phyloP scores from a whole-genome alignment of 805 yeast genomes.

The Suhomyces pyralidae region DNA sequence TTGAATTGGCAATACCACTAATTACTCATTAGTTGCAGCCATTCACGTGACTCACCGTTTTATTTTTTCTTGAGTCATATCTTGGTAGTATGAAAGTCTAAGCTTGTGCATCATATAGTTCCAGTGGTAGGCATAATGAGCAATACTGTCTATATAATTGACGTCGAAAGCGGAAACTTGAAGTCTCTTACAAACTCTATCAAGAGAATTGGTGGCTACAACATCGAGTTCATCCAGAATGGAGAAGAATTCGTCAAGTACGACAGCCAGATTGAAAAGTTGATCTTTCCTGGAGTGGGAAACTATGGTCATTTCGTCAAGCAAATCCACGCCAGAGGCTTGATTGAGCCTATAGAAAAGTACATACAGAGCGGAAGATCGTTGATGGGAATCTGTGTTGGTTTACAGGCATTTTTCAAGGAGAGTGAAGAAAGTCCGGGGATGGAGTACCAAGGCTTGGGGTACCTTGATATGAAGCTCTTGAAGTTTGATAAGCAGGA shows the following conservation, averaged over 20 bases:
- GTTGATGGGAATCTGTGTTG: constrained; percentile 97
- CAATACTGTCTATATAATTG: constrained; percentile 64
- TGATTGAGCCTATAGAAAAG: constrained; percentile 60
- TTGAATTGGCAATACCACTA: background rate
- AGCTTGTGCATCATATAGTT: background rate
- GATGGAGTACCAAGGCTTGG: constrained; percentile 55
- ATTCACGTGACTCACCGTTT: background rate
- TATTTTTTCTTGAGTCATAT: background rate
- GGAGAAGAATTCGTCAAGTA: constrained; percentile 49
- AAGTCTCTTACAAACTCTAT: constrained; percentile 88
- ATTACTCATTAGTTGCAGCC: background rate
- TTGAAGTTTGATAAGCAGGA: constrained; percentile 53
- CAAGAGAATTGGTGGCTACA: constrained; percentile 64
- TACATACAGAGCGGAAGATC: constrained; percentile 79
- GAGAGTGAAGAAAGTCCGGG: constrained; percentile 74
- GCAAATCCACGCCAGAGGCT: constrained; percentile 57
- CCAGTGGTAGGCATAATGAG: constrained; percentile 13
- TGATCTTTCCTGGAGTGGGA: constrained; percentile 96
- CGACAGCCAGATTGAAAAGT: constrained; percentile 46
- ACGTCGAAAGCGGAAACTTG: constrained; percentile 90
- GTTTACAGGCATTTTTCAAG: constrained; percentile 79
- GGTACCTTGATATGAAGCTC: constrained; percentile 47
- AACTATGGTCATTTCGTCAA: constrained; percentile 92
- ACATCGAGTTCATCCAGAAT: constrained; percentile 57
- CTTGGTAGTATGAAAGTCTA: background rate